Percentiles rank a stretch among this genome's conserved stretches.
phyloP scores from a whole-genome alignment of 257 asterid genomes.

The Knoxia roxburghii region DNA sequence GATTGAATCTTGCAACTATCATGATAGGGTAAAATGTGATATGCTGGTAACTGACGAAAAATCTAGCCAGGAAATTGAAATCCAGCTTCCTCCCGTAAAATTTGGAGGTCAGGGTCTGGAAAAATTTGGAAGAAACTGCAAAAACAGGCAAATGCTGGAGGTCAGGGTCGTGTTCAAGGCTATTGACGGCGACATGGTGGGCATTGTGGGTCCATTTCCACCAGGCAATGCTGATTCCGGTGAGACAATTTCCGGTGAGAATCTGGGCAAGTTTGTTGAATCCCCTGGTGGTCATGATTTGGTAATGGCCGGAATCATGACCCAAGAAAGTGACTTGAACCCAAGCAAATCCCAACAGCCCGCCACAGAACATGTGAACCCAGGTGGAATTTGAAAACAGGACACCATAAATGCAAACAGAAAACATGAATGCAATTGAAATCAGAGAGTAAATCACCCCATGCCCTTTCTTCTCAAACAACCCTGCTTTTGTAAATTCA shows the following conservation, averaged over 20 bases:
- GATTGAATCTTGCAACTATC: constrained; percentile 64
- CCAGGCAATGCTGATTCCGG: constrained; percentile 97
- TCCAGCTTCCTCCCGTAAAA: constrained; percentile 63
- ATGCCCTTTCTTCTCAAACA: constrained; percentile 44
- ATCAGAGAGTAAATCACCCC: constrained; percentile 27
- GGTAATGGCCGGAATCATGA: constrained; percentile 89
- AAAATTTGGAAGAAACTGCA: constrained; percentile 55
- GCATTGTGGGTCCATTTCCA: constrained; percentile 98
- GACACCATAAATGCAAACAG: constrained; percentile 28
- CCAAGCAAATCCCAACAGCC: constrained; percentile 35
- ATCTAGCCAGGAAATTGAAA: constrained; percentile 50
- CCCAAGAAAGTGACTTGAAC: constrained; percentile 61
- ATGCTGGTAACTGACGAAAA: constrained; percentile 73
- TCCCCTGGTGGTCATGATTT: constrained; percentile 47
- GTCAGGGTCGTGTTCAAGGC: constrained; percentile 90
- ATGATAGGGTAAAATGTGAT: constrained; percentile 61
- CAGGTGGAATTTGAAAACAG: constrained; percentile 19
- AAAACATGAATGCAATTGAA: constrained; percentile 18
- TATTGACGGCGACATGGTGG: constrained; percentile 73
- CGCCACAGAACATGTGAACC: constrained; percentile 35
- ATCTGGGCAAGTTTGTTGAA: constrained; percentile 58
- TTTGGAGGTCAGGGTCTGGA: constrained; percentile 40
- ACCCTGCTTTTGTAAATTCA: constrained; percentile 30
- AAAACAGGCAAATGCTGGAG: constrained; percentile 86
- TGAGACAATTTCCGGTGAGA: constrained; percentile 68